These are phyloP conservation scores for Cryptococcus deneoformans DNA, from an alignment of 1,284 basidiomycete species.

Conservation along the genomic window DNA sequence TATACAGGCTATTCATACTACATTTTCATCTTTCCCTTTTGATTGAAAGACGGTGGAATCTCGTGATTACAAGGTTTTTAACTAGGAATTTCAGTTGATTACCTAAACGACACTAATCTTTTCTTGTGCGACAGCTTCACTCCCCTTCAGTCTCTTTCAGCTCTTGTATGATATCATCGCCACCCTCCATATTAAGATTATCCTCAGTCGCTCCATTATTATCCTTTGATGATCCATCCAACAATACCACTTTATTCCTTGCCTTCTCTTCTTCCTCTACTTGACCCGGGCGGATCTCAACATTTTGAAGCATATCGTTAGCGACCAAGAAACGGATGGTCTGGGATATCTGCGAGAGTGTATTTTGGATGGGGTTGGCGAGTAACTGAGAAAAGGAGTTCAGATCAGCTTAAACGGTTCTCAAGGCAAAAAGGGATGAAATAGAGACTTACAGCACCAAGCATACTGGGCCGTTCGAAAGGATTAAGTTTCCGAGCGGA, in stretches of 20 bases:
- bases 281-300: slow-evolving; percentile 79
- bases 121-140: no score
- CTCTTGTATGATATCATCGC: no score
- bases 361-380: slow-evolving; percentile 81
- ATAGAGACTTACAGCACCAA: slow-evolving; percentile 63
- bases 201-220: no score
- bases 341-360: slow-evolving; percentile 89
- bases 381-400: slow-evolving; percentile 49
- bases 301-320: slow-evolving; percentile 81
- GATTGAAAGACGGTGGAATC: no score
- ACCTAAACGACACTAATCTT: no score
- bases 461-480: slow-evolving; percentile 65
- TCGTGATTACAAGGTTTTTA: no score
- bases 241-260: slow-evolving; percentile 20
- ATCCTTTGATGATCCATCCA: background rate
- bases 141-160: background rate
- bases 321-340: slow-evolving; percentile 88
- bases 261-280: slow-evolving; percentile 58
- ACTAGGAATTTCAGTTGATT: no score
- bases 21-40: no score
- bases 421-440: background rate
- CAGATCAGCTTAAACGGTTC: background rate
- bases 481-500: slow-evolving; percentile 60
- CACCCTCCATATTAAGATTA: no score
- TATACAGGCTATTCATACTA: no score